Percentiles rank a stretch among this genome's conserved stretches.
These are phyloP conservation scores for Pseudogymnoascus sp. DNA, from an alignment of 2,329 filamentous ascomycete genomes.

Conservation along the genomic window DNA sequence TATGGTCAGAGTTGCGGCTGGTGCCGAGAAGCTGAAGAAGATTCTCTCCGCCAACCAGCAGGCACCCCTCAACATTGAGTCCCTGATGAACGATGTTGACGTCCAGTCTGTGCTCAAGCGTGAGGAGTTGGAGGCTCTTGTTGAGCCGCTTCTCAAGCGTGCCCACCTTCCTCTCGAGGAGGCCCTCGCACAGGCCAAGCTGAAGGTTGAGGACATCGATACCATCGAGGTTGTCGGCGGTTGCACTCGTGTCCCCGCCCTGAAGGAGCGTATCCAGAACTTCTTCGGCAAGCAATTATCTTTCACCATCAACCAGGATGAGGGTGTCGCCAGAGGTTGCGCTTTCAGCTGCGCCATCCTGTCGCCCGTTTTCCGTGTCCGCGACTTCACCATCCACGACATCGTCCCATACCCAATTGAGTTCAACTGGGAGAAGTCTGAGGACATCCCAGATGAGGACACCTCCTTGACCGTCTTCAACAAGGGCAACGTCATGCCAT, in stretches of 20 bases:
- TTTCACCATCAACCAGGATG: conserved; percentile 96
- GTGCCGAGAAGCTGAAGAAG: conserved; percentile 98
- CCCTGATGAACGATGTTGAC: conserved; percentile 95
- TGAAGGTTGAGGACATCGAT: conserved; percentile 89
- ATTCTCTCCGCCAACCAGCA: conserved; percentile 90
- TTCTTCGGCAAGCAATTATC: conserved; percentile 93
- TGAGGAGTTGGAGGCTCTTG: conserved; percentile 86
- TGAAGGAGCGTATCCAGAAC: conserved; percentile 81
- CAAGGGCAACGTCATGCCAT: conserved; percentile 92
- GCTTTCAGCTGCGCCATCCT: conserved; percentile 97
- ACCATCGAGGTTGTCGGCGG: conserved; percentile 89
- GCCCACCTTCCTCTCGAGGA: conserved; percentile 73
- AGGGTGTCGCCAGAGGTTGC: conserved; percentile 90
- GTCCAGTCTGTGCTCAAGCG: conserved; percentile 84
- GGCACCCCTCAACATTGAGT: conserved; percentile 93
- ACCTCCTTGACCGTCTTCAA: conserved; percentile 96
- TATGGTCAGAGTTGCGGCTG: conserved; percentile 74
- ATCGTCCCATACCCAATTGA: conserved; percentile 98
- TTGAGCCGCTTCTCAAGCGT: conserved; percentile 74
- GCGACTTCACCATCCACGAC: conserved; percentile 95
- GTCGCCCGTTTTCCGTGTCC: conserved; percentile 95
- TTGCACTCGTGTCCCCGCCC: conserved; percentile 82
- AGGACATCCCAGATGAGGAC: conserved; percentile 97
- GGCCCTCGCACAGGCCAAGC: conserved; percentile 86
- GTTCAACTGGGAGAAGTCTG: conserved; percentile 97